Percentiles rank a stretch among this genome's conserved stretches.
Evolutionary conservation across 306 rosid species (phyloP).

Genomic region (Prunus armeniaca): DNA sequence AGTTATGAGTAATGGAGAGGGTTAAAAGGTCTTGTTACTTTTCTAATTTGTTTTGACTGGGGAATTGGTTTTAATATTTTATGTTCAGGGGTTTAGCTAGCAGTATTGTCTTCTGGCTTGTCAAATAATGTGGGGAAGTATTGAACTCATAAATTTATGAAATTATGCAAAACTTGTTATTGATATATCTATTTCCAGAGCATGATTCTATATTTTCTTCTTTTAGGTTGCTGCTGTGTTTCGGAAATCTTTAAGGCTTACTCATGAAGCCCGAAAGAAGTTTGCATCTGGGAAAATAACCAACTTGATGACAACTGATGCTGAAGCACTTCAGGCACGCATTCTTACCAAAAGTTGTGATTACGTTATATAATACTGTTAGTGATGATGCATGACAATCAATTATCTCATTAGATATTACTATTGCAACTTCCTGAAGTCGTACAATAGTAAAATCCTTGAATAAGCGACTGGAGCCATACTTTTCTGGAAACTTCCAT

Average conservation of each 20-base stretch:
- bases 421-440: not conserved
- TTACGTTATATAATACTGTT: too few relatives aligned
- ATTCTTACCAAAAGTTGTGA: conserved; percentile 10
- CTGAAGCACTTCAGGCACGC: conserved; percentile 85
- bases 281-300: conserved; percentile 94
- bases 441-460: not conserved
- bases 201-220: conserved; percentile 5
- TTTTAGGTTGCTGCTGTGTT: conserved; percentile 89
- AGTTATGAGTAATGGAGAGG: not conserved
- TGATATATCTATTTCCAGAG: not conserved
- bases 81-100: not conserved
- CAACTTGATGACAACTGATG: conserved; percentile 95
- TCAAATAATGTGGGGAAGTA: not conserved
- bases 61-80: not conserved
- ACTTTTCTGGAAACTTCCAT: not conserved
- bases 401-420: not conserved
- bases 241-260: conserved; percentile 90
- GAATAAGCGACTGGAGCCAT: not conserved
- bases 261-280: conserved; percentile 93
- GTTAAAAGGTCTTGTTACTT: not conserved
- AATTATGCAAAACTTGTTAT: not conserved
- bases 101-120: not conserved
- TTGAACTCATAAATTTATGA: not conserved
- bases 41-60: not conserved
- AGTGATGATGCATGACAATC: not conserved